Evolutionary conservation across 495 filamentous ascomycete genomes (phyloP), one percentile per base, ranked within the genome.

Genomic region (Apiosordaria backusii): DNA sequence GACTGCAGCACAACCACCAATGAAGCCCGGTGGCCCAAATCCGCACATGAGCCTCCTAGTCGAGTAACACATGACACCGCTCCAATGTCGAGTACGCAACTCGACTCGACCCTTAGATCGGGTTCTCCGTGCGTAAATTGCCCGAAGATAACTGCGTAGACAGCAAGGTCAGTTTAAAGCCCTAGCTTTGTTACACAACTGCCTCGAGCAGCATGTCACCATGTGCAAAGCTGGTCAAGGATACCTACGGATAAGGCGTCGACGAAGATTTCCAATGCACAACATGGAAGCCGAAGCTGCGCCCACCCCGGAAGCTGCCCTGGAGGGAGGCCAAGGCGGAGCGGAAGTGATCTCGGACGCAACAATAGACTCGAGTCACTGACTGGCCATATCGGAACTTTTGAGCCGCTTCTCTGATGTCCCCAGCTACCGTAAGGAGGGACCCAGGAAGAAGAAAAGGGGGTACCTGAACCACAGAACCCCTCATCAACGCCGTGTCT

Each of bases 221-320:
- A 55, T 55, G 52, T 55, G n/a, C 52, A 55, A 18, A 55, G 52
- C n/a, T 55, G 21, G 52, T 23, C n/a, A 55, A 21, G 22, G n/a
- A 55, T 23, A 18, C 18, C 52, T 55, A n/a, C 52, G 52, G 52
- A 23, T 55, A 55, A 13, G 52, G 52, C 52, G 52, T 55, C 22
- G 52, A 21, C 52, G 22, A 23, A 21, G n/a, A 21, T 21, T 55
- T 55, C 22, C 52, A 23, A 19, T 55, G 52, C 52, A 55, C 52
- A 55, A 55, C 52, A 55, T 55, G 52, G 52, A 23, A 55, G 7
- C 10, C 7, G 22, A 55, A 18, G 27, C 59, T 61, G 15, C 24
- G 27, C 59, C 59, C 19, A 23, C 52, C 60, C 50, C 63, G 59
- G 67, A 63, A 62, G 67, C 63, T 27, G 59, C 62, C 60, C 59